Base-by-base conservation (phyloP, 495 filamentous ascomycete genomes). In the Hypomontagnella submonticulosa region DNA sequence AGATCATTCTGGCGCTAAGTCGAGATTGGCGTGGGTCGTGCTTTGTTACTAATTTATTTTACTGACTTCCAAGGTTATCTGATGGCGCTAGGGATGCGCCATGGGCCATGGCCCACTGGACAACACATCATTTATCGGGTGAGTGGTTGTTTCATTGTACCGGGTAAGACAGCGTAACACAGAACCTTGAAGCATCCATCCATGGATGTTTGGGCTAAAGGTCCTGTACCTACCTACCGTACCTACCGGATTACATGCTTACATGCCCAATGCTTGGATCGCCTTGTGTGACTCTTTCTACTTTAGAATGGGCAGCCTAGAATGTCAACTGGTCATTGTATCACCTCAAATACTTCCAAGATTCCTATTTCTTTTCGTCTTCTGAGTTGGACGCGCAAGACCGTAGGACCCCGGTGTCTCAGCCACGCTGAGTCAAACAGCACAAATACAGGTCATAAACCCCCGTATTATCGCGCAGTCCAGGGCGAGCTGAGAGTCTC, bases 1-100 rank as follows among this genome's bases (percentile, higher is more conserved):
- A 74, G 71, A 74, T 74, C 56, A 68, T 67, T 71, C 32, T 36
- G 20, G 34, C 43, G 49, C 55, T 32, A 61, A 55, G 23, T 12
- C 47, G 53, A 59, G 52, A 50, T 66, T 48, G 57, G 48, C 13
- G 48, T 44, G 33, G 64, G 49, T 43, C 58, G 10, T 34, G 41
- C 48, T 59, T 59, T 60, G 44, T 59, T 20, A 33, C 20, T 48
- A 23, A 54, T 46, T 44, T 51, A 46, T 53, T 27, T 40, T 42
- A 48, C 12, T 61, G 44, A 61, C 43, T 73, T n/a, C n/a, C n/a
- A n/a, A n/a, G n/a, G n/a, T n/a, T 73, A 73, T 73, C 71, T 71
- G 71, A 73, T 73, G 71, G 68, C 65, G 52, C 71, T 73, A 73
- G 19, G 18, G 8, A 15, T 19, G 43, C 36, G 48, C 42, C 12